Percentiles rank a stretch among this genome's conserved stretches.
Conservation (phyloP, 2,329 filamentous ascomycete species). For the Aspergillus sp. region DNA sequence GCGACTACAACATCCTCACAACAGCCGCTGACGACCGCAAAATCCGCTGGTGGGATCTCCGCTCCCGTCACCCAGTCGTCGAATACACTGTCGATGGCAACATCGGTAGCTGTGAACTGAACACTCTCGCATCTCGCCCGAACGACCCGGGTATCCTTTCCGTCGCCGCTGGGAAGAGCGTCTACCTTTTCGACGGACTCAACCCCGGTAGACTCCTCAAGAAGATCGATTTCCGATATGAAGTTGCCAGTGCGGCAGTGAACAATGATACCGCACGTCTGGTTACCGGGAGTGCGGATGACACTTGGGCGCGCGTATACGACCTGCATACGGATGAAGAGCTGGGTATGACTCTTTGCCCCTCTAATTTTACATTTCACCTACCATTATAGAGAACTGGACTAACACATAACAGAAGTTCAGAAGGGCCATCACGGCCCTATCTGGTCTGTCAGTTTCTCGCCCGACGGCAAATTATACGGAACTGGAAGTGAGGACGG, state of each 20-base stretch:
- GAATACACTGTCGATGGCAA: slow-evolving; percentile 78
- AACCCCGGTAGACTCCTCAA: slow-evolving; percentile 72
- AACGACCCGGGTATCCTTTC: slow-evolving; percentile 73
- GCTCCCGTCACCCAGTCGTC: slow-evolving; percentile 70
- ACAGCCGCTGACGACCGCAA: slow-evolving; percentile 90
- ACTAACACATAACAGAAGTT: slow-evolving; percentile 59
- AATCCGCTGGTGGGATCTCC: slow-evolving; percentile 91
- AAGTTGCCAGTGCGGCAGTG: slow-evolving; percentile 86
- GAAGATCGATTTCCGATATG: slow-evolving; percentile 74
- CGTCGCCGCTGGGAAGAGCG: slow-evolving; percentile 89
- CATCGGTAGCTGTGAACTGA: slow-evolving; percentile 91
- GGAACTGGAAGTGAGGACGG: slow-evolving; percentile 96
- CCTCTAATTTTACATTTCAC: background rate
- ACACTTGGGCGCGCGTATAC: slow-evolving; percentile 96
- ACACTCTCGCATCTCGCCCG: slow-evolving; percentile 61
- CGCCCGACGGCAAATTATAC: slow-evolving; percentile 92
- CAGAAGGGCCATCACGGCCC: slow-evolving; percentile 97
- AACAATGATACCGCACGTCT: slow-evolving; percentile 79
- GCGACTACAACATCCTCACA: slow-evolving; percentile 81
- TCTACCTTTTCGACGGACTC: slow-evolving; percentile 84
- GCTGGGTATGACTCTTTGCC: slow-evolving; percentile 54
- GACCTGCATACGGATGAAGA: slow-evolving; percentile 81
- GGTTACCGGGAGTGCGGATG: slow-evolving; percentile 85
- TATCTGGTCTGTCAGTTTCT: slow-evolving; percentile 94
- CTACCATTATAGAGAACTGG: background rate